These are phyloP conservation scores for Canariomyces notabilis DNA, from an alignment of 2,329 filamentous ascomycete species.

Conservation along the genomic window DNA sequence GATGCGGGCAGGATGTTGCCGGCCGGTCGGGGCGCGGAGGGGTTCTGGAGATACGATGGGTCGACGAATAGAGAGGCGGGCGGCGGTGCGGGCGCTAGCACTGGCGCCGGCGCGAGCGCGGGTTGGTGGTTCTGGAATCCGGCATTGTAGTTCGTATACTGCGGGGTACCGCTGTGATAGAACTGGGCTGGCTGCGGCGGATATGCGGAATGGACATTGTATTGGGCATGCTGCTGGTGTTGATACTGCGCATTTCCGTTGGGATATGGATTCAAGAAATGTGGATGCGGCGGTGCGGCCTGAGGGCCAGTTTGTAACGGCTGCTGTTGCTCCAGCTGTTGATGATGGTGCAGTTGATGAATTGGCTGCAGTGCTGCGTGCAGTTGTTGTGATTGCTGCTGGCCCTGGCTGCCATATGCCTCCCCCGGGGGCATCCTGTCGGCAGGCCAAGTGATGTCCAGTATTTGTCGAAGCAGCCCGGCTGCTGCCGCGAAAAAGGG, in stretches of 20 bases:
- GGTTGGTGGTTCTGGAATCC: conserved; percentile 21
- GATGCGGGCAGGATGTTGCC: conserved; percentile 15
- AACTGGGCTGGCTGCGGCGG: conserved; percentile 21
- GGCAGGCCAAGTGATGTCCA: conserved; percentile 18
- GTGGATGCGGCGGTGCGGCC: conserved; percentile 12
- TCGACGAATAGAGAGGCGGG: conserved; percentile 29
- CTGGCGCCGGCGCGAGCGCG: conserved; percentile 3
- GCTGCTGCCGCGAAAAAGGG: conserved; percentile 4
- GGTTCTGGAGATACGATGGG: conserved; percentile 23
- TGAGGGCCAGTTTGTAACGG: conserved; percentile 10
- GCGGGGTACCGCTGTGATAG: conserved; percentile 23
- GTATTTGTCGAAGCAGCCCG: conserved; percentile 26
- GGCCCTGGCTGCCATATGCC: conserved; percentile 35
- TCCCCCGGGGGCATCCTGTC: conserved; percentile 37
- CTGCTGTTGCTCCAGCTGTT: conserved; percentile 26
- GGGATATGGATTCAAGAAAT: conserved; percentile 15
- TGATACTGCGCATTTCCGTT: conserved; percentile 16
- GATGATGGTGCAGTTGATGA: conserved; percentile 15
- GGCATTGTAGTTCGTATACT: conserved; percentile 23
- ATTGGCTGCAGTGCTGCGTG: conserved; percentile 1
- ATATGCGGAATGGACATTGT: conserved; percentile 23
- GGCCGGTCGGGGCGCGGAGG: conserved; percentile 16
- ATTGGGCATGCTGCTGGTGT: conserved; percentile 19
- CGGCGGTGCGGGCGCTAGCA: conserved; percentile 14
- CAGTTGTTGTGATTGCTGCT: conserved; percentile 13